Conservation (phyloP, 331 rosid species). For the Stylosanthes scabra region DNA sequence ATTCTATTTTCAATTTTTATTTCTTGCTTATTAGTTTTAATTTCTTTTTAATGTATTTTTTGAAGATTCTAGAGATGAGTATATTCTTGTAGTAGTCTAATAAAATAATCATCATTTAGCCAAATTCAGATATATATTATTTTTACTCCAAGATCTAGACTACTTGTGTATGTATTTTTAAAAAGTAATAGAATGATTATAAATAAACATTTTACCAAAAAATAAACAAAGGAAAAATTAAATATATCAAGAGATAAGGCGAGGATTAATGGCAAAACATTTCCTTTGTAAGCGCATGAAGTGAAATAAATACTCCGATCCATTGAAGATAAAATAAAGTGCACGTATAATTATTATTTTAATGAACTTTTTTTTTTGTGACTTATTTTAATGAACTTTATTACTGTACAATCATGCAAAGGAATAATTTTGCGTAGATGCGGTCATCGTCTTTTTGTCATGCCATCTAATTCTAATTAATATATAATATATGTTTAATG, state of each 20-base stretch:
- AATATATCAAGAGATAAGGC: no score
- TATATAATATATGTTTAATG: no score
- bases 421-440: background rate
- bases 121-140: constrained; percentile 7
- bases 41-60: background rate
- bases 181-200: no score
- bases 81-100: background rate
- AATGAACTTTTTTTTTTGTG: background rate
- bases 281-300: background rate
- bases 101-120: background rate
- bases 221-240: no score
- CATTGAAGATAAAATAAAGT: background rate
- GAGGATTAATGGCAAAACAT: background rate
- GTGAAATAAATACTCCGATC: background rate
- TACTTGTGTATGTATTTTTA: no score
- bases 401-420: background rate
- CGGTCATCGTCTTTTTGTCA: background rate
- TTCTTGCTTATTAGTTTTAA: no score
- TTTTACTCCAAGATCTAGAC: no score
- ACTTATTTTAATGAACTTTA: background rate
- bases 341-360: background rate
- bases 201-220: no score
- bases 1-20: background rate
- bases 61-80: background rate
- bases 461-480: background rate